Evolutionary conservation across 2,329 filamentous ascomycete species (phyloP).

Genomic region (Colletotrichum camelliae): DNA sequence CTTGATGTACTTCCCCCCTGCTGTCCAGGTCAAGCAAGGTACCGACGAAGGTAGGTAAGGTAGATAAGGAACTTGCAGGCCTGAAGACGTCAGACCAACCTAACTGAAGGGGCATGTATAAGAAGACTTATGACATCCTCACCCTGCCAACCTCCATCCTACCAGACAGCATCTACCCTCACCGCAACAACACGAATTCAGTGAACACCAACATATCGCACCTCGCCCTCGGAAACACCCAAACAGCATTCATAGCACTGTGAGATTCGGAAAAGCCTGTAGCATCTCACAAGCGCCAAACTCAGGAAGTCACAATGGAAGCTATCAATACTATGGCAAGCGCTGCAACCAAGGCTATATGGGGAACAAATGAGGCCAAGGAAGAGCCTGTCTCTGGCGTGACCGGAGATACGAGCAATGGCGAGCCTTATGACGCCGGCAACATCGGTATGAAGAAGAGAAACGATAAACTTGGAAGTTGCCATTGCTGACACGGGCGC

Average conservation of each 20-base stretch:
- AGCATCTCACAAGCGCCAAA: not conserved
- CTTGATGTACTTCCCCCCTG: not conserved
- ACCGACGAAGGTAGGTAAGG: not conserved
- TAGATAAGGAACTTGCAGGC: not conserved
- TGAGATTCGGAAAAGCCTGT: not conserved
- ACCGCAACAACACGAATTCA: not conserved
- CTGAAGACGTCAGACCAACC: conserved; percentile 15
- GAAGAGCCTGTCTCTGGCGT: conserved; percentile 76
- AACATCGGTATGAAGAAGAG: conserved; percentile 60
- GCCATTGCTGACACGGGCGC: not conserved
- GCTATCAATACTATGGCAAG: conserved; percentile 61
- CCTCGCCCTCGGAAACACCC: not conserved
- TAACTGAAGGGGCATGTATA: not conserved
- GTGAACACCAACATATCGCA: not conserved
- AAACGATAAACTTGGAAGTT: not conserved
- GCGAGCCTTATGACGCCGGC: conserved; percentile 80
- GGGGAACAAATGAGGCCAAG: conserved; percentile 44
- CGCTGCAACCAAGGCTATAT: conserved; percentile 46
- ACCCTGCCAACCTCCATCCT: not conserved
- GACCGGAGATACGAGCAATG: conserved; percentile 68
- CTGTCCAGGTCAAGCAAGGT: not conserved
- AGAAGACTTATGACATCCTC: not conserved
- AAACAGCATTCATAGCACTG: not conserved
- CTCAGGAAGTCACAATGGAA: conserved; percentile 56
- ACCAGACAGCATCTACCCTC: not conserved